A percentile compares a stretch with the other conserved stretches of the same genome.
Evolutionary conservation across 1,284 basidiomycete genomes (phyloP).

Genomic region (Apiotrichum porosum): DNA sequence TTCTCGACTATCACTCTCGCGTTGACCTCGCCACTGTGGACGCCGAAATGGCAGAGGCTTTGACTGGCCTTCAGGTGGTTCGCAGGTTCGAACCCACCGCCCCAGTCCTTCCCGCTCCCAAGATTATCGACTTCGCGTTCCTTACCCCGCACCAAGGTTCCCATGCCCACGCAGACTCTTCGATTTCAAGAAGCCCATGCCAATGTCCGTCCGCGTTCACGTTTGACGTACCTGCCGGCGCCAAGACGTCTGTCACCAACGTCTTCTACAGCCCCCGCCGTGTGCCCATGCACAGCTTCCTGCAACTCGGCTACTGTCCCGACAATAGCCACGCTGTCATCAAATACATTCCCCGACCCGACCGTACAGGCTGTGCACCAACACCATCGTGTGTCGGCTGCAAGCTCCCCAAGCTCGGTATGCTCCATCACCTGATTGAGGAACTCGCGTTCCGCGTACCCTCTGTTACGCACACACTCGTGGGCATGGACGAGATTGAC

Average conservation of each 20-base stretch:
- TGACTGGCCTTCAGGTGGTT: neutral
- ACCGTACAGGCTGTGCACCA: neutral
- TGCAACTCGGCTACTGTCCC: neutral
- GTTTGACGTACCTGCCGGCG: neutral
- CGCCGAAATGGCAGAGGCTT: neutral
- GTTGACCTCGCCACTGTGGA: slow-evolving; percentile 2
- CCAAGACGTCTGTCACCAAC: neutral
- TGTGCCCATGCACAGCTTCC: slow-evolving; percentile 1
- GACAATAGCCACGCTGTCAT: neutral
- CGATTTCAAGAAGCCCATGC: neutral
- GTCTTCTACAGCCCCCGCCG: neutral
- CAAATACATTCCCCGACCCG: neutral
- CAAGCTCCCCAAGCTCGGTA: slow-evolving; percentile 4
- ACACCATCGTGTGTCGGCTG: neutral
- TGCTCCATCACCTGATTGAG: slow-evolving; percentile 5
- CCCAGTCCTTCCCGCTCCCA: neutral
- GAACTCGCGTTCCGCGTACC: slow-evolving; percentile 1
- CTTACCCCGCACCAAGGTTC: neutral
- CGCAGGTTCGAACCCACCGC: slow-evolving; percentile 2
- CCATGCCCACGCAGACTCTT: slow-evolving; percentile 1
- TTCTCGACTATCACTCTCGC: slow-evolving; percentile 6
- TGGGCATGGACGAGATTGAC: slow-evolving; percentile 3
- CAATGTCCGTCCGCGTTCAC: slow-evolving; percentile 1
- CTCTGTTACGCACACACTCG: neutral
- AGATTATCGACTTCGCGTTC: slow-evolving; percentile 3